These are phyloP conservation scores for Cutaneotrichosporon cavernicola DNA, from an alignment of 1,284 basidiomycete species.

Conservation along the genomic window DNA sequence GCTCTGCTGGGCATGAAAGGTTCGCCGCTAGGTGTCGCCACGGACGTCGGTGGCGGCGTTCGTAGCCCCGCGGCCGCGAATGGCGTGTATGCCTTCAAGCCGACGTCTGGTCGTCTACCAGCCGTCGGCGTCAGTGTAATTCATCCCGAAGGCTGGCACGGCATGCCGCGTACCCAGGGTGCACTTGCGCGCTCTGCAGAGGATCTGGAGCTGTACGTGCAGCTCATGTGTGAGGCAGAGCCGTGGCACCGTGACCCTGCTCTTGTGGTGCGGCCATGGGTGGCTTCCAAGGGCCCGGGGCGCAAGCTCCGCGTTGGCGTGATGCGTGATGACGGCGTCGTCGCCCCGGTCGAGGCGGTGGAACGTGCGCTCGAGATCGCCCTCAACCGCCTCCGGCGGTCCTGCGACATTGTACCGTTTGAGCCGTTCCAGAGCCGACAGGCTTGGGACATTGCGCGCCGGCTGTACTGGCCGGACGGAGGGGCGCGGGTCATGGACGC, in stretches of 20 bases:
- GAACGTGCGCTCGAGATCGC: conserved; percentile 44
- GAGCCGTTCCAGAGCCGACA: conserved; percentile 24
- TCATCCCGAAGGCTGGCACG: conserved; percentile 33
- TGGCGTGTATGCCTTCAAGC: conserved; percentile 50
- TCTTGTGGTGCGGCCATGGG: conserved; percentile 5
- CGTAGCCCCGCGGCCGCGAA: conserved; percentile 38
- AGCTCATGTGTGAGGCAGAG: conserved; percentile 35
- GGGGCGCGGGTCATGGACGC: conserved; percentile 31
- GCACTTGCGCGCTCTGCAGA: conserved; percentile 42
- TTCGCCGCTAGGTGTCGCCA: conserved; percentile 39
- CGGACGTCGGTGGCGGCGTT: conserved; percentile 52
- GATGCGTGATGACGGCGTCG: conserved; percentile 52
- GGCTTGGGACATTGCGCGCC: conserved; percentile 33
- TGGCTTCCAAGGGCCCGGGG: conserved; percentile 7
- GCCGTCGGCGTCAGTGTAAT: conserved; percentile 36
- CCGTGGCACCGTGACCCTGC: conserved; percentile 45
- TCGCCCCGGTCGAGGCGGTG: conserved; percentile 49
- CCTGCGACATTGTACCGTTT: conserved; percentile 39
- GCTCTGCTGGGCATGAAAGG: conserved; percentile 50
- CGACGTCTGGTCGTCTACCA: conserved; percentile 42
- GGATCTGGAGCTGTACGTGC: conserved; percentile 47
- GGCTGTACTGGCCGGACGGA: conserved; percentile 47
- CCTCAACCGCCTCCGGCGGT: conserved; percentile 31
- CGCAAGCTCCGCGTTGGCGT: conserved; percentile 45
- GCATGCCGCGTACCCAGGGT: conserved; percentile 41